These are phyloP conservation scores for Cokeromyces recurvatus DNA, from an alignment of 371 early-diverging fungal species.

Conservation along the genomic window DNA sequence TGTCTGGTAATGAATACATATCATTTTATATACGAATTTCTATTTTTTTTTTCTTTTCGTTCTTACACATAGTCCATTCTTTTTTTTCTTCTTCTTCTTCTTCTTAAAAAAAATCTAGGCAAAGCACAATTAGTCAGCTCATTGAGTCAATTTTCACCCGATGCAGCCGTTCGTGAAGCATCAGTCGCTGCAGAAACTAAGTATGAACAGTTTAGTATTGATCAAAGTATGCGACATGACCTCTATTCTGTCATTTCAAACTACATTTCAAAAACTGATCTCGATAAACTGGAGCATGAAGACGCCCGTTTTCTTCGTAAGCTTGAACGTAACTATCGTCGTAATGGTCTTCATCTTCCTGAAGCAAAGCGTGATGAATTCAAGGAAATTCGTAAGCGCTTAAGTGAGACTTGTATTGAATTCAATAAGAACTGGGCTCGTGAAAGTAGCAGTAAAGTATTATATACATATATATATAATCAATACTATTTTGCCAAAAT, in stretches of 20 bases:
- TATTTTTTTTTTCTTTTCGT: neutral
- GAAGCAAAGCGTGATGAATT: slow-evolving; percentile 58
- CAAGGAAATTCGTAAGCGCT: slow-evolving; percentile 58
- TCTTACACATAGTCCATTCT: too few species aligned
- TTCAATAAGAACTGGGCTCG: slow-evolving; percentile 66
- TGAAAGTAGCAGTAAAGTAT: slow-evolving; percentile 43
- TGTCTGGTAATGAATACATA: neutral
- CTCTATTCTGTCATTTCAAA: slow-evolving; percentile 60
- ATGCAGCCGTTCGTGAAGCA: slow-evolving; percentile 69
- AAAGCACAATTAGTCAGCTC: slow-evolving; percentile 51
- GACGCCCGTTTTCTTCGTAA: slow-evolving; percentile 66
- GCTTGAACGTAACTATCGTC: slow-evolving; percentile 57
- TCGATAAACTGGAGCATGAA: slow-evolving; percentile 47
- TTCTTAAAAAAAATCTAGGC: slow-evolving; percentile 24
- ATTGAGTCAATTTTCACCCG: slow-evolving; percentile 63
- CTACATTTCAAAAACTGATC: slow-evolving; percentile 50
- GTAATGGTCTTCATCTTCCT: slow-evolving; percentile 67
- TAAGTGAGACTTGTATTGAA: slow-evolving; percentile 63
- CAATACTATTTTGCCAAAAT: too few species aligned
- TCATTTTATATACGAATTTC: neutral
- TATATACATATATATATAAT: too few species aligned
- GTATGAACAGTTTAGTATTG: slow-evolving; percentile 69
- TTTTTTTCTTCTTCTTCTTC: too few species aligned
- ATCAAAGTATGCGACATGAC: slow-evolving; percentile 74
- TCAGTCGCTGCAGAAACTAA: slow-evolving; percentile 59